Evolutionary conservation across 2,329 filamentous ascomycete genomes (phyloP), one percentile per base, ranked within the genome.

Genomic region (Phyllosticta citrichinensis): DNA sequence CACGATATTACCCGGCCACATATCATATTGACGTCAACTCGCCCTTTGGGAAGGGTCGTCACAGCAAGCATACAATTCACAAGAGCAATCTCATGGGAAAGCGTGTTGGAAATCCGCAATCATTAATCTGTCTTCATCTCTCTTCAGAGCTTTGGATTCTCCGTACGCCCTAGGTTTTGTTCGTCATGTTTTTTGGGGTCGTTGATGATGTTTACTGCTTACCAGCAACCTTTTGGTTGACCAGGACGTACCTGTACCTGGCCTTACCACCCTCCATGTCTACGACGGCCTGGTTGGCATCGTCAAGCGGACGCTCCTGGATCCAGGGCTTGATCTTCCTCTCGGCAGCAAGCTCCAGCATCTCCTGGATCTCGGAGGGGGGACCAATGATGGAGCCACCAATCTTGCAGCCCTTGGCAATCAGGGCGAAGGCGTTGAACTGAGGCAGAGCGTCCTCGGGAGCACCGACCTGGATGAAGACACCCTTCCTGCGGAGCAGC

Each of bases 401-500:
- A 58, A 80, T 69, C 65, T 74, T 76, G 51, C 73, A 73, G 0
- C 81, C 79, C 66, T 84, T 86, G 52, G 70, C 71, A 56, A 88
- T 83, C 62, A 89, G 72, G 2, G 80, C 74, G 66, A 82, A 84
- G 6, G 82, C 82, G 64, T 75, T 78, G 65, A 88, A 77, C 1
- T 74, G 73, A 4, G 83, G 83, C 1, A 80, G 66, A 57, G 73
- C 71, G 70, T 76, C 73, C 67, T 90, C 87, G 0, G 87, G 87
- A 1, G 81, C 81, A 27, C 86, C 87, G 55, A 90, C 79, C 71
- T 88, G 84, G 60, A 88, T 80, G 65, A 88, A 84, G 12, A 77
- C 77, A 3, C 87, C 86, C 55, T 83, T 79, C 14, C 78, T 73
- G 62, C 80, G 77, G 33, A 89, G 75, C 10, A 90, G 76, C 12